Percentiles rank a stretch among this genome's conserved stretches.
Conservation (phyloP, 2,329 filamentous ascomycete genomes). For the Pseudogymnoascus sp. region DNA sequence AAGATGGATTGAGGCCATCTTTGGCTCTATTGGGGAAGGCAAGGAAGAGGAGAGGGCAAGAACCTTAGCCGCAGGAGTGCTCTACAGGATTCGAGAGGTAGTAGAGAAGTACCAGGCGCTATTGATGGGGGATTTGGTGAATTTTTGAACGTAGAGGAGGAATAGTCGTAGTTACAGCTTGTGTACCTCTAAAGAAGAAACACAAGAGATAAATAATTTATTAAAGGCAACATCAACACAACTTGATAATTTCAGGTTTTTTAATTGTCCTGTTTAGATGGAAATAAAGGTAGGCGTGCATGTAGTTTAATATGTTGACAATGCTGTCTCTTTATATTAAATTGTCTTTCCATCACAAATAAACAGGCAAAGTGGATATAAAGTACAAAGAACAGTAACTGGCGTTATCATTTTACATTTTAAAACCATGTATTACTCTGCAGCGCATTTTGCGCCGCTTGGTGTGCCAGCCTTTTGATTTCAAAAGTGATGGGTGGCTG, state of each 20-base stretch:
- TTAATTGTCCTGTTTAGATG: neutral
- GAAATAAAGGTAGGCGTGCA: neutral
- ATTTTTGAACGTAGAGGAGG: constrained; percentile 11
- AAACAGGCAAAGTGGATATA: neutral
- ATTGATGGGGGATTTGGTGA: constrained; percentile 61
- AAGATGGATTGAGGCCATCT: constrained; percentile 74
- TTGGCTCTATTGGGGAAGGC: constrained; percentile 42
- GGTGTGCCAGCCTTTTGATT: constrained; percentile 15
- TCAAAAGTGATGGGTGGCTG: constrained; percentile 10
- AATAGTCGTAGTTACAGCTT: neutral
- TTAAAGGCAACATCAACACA: neutral
- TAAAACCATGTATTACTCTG: neutral
- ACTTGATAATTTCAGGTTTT: neutral
- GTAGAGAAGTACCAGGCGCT: constrained; percentile 73
- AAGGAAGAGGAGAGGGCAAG: constrained; percentile 72
- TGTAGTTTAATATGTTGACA: neutral
- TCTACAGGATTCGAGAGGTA: constrained; percentile 71
- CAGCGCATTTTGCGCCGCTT: neutral
- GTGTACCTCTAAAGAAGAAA: neutral
- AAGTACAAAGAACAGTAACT: neutral
- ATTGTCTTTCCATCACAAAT: neutral
- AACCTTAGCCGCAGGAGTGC: constrained; percentile 66
- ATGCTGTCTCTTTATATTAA: neutral
- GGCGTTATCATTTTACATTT: neutral
- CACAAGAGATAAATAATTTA: neutral